Conservation (phyloP, 352 stramenopile species). For the Globisporangium echinulatum region DNA sequence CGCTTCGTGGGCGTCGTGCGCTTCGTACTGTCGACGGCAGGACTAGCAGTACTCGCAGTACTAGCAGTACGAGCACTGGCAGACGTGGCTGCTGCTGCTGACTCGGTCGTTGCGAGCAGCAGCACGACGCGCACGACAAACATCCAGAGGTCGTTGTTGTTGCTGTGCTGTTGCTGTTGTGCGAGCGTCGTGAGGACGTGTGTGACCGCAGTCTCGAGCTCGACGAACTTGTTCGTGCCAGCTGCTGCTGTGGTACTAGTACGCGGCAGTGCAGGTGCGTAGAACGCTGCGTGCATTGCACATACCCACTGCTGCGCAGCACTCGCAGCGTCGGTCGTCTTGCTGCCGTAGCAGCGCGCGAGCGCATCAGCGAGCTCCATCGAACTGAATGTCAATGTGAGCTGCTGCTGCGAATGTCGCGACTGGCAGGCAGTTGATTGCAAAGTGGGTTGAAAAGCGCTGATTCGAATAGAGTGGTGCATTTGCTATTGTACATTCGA, state of each 20-base stretch:
- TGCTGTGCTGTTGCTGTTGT: neutral
- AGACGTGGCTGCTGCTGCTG: constrained; percentile 3
- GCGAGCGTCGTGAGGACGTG: constrained; percentile 14
- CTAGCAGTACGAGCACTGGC: neutral
- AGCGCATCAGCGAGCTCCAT: constrained; percentile 10
- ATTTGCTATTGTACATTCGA: too few species aligned
- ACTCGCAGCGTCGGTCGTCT: neutral
- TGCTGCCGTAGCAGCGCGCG: neutral
- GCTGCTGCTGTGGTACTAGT: neutral
- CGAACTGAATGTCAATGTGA: too few species aligned
- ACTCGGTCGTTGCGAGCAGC: constrained; percentile 16
- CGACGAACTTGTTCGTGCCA: constrained; percentile 40
- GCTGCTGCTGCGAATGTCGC: too few species aligned
- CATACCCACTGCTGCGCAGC: constrained; percentile 15
- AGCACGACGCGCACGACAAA: constrained; percentile 40
- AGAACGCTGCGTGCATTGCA: constrained; percentile 26
- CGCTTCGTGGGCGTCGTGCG: constrained; percentile 19
- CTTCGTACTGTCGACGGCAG: neutral
- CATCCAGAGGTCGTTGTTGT: constrained; percentile 20
- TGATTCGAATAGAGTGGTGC: too few species aligned
- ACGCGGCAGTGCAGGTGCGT: constrained; percentile 14
- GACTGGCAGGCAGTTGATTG: too few species aligned
- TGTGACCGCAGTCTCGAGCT: constrained; percentile 30
- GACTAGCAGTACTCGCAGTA: neutral
- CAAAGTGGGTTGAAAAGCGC: too few species aligned